These are phyloP conservation scores for Dryas integrifolia DNA, from an alignment of 331 rosid species.

Conservation along the genomic window DNA sequence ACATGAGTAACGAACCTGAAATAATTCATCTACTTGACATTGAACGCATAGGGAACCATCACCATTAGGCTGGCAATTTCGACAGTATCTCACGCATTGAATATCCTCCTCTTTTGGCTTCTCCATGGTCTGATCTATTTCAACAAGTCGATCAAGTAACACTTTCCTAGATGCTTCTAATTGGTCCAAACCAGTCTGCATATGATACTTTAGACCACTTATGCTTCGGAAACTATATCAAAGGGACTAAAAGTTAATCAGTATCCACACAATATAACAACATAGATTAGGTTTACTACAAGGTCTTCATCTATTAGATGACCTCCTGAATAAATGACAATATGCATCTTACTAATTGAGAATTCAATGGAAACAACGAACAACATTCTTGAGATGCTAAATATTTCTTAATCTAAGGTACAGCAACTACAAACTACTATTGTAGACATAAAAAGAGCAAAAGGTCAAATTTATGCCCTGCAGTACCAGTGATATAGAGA, in stretches of 20 bases:
- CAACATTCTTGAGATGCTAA: not conserved
- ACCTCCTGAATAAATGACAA: not conserved
- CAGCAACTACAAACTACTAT: not conserved
- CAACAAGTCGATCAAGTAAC: constrained; percentile 74
- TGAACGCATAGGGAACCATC: constrained; percentile 78
- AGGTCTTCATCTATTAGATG: not conserved
- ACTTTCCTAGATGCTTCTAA: constrained; percentile 72
- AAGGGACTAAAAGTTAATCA: constrained; percentile 28
- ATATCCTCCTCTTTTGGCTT: constrained; percentile 84
- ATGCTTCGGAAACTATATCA: constrained; percentile 71
- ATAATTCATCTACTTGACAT: constrained; percentile 79
- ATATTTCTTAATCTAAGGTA: not conserved
- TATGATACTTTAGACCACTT: constrained; percentile 68
- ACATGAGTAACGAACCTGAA: constrained; percentile 57
- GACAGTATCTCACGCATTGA: constrained; percentile 76
- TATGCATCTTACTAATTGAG: not conserved
- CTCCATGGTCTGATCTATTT: constrained; percentile 76
- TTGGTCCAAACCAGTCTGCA: constrained; percentile 84
- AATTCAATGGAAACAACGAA: not conserved
- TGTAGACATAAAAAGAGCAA: not conserved
- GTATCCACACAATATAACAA: constrained; percentile 4
- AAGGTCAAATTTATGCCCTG: not conserved
- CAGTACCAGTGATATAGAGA: not conserved
- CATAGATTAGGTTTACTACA: not conserved
- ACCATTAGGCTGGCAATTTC: constrained; percentile 62